Base-by-base conservation (phyloP, 495 filamentous ascomycete species). In the Diplogelasinospora grovesii region DNA sequence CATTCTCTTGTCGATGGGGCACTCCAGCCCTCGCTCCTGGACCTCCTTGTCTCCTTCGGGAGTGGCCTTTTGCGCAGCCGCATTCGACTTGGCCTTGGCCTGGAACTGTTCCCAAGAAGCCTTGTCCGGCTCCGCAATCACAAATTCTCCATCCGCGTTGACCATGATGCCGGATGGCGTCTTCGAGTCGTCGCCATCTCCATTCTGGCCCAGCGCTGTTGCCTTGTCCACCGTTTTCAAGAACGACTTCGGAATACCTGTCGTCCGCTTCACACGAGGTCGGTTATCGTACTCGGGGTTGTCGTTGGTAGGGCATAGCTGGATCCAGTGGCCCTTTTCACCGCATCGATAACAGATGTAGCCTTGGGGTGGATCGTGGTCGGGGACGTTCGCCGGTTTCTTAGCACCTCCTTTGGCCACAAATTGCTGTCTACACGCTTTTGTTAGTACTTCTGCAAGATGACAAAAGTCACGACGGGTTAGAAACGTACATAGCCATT, bases 301-400 rank as follows among this genome's bases (percentile, higher is more conserved):
- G 59, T 94, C 85, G 58, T 99, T 99, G 11, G 92, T 99, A 13
- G 92, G 92, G 48, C 92, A 98, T 8, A 80, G 78, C 65, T 96
- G 87, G 39, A 99, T 99, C 89, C 90, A 97, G 60, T 99, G 92
- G 16, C 93, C 92, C 68, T 97, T 98, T 62, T 96, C 84, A 42
- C 88, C 83, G 63, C 92, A 99, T n/a, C 92, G 84, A 53, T 96
- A 95, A 64, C 92, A 99, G 42, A 95, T 77, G 59, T 99, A 99
- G 22, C 89, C 89, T 18, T 83, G 80, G 4, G 92, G 89, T 11
- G 90, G 89, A 8, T 86, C 84, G 53, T 93, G 87, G 46, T 90
- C 86, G 13, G 92, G 93, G 16, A 87, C 78, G 55, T 87, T 87
- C 31, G 78, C 67, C 26, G 80, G 78, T 43, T 79, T 78, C 54